Evolutionary conservation across 1,284 basidiomycete species (phyloP).

Genomic region (Ganoderma sinense): DNA sequence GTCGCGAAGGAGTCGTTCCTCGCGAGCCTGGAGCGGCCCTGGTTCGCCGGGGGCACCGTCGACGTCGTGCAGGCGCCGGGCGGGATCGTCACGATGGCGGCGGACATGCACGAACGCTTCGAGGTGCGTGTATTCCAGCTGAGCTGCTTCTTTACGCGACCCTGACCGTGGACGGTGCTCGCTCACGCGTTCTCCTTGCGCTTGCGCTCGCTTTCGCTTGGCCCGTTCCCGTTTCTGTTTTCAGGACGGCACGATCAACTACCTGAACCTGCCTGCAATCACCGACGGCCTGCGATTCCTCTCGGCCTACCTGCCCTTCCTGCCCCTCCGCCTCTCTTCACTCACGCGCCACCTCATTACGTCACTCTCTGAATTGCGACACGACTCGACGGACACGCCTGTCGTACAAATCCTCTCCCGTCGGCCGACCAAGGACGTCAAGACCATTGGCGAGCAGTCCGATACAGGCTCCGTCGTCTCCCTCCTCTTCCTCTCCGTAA

Average conservation of each 20-base stretch:
- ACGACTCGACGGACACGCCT: constrained; percentile 62
- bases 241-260: constrained; percentile 88
- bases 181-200: not conserved
- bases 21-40: constrained; percentile 66
- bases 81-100: constrained; percentile 64
- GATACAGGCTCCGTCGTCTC: constrained; percentile 73
- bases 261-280: constrained; percentile 75
- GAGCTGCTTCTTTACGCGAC: not conserved
- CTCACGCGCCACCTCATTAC: constrained; percentile 60
- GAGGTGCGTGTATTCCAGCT: constrained; percentile 58
- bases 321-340: constrained; percentile 75
- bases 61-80: constrained; percentile 84
- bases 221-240: not conserved
- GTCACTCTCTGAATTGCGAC: constrained; percentile 61
- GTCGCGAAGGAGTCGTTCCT: constrained; percentile 77
- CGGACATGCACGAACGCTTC: constrained; percentile 73
- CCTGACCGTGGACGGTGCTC: not conserved
- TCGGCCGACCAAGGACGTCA: constrained; percentile 56
- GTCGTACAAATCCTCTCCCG: constrained; percentile 73
- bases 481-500: constrained; percentile 68
- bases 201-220: too few relatives aligned
- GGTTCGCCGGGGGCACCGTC: constrained; percentile 87
- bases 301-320: constrained; percentile 77
- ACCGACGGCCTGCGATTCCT: constrained; percentile 79
- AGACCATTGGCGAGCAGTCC: constrained; percentile 66